Conservation (phyloP, 2,329 filamentous ascomycete genomes). For the Lachnellula subtilissima region DNA sequence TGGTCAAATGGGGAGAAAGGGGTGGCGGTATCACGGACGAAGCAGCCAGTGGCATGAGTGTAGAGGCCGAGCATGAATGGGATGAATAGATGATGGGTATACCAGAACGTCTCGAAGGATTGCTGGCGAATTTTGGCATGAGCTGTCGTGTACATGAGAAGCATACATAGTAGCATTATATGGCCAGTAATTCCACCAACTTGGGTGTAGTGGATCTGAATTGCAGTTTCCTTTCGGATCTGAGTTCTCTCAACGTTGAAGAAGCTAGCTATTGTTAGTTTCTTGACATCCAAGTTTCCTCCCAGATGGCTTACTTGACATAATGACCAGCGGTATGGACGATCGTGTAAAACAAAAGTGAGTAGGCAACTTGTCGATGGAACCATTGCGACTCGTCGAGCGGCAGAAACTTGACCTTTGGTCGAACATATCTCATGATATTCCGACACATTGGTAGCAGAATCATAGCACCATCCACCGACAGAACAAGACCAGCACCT, state of each 20-base stretch:
- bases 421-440: slow-evolving; percentile 75
- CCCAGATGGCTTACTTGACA: slow-evolving; percentile 69
- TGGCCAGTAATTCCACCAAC: slow-evolving; percentile 92
- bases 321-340: slow-evolving; percentile 80
- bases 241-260: slow-evolving; percentile 88
- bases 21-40: slow-evolving; percentile 75
- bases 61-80: slow-evolving; percentile 92
- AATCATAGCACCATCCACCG: slow-evolving; percentile 81
- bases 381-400: slow-evolving; percentile 98
- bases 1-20: slow-evolving; percentile 82
- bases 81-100: slow-evolving; percentile 97
- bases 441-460: slow-evolving; percentile 93
- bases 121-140: slow-evolving; percentile 93
- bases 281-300: background rate
- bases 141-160: slow-evolving; percentile 95
- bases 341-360: slow-evolving; percentile 75
- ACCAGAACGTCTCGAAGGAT: slow-evolving; percentile 98
- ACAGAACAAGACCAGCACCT: slow-evolving; percentile 82
- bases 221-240: slow-evolving; percentile 71
- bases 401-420: slow-evolving; percentile 81
- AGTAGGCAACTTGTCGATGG: slow-evolving; percentile 89
- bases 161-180: slow-evolving; percentile 98
- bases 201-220: slow-evolving; percentile 88
- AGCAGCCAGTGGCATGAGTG: slow-evolving; percentile 93
- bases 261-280: slow-evolving; percentile 55